Conservation (phyloP, 345 rosid genomes). For the Salix caprea region DNA sequence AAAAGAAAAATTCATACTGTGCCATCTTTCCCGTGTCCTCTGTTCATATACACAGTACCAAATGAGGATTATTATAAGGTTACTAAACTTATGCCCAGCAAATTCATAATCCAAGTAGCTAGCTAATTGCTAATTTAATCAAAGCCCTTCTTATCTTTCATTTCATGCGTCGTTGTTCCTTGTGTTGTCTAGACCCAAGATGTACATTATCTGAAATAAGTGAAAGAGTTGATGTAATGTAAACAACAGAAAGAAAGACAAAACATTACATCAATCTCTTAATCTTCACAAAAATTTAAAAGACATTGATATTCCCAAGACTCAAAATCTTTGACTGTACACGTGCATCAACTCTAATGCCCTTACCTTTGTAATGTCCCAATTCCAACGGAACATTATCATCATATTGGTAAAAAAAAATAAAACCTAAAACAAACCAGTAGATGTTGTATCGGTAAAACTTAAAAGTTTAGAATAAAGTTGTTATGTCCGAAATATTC, state of each 20-base stretch:
- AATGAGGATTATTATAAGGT: background rate
- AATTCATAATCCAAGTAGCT: background rate
- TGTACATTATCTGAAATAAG: background rate
- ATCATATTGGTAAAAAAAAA: background rate
- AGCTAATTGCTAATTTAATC: background rate
- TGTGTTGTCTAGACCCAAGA: background rate
- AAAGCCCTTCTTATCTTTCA: background rate
- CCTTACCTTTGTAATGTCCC: background rate
- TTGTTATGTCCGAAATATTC: too few relatives aligned
- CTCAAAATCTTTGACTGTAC: conserved; percentile 12
- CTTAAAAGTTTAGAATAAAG: too few relatives aligned
- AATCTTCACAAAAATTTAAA: background rate
- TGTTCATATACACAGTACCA: background rate
- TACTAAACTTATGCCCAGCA: background rate
- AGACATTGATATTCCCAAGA: background rate
- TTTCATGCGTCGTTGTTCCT: background rate
- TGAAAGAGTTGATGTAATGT: background rate
- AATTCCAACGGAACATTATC: background rate
- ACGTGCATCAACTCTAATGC: conserved; percentile 16
- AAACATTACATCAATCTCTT: background rate
- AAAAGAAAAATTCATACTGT: background rate
- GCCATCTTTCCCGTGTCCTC: background rate
- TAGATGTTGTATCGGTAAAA: too few relatives aligned
- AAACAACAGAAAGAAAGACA: background rate
- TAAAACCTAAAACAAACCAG: background rate